These are phyloP conservation scores for Magnusiomyces ingens DNA, from an alignment of 1,139 yeast species.

Conservation along the genomic window DNA sequence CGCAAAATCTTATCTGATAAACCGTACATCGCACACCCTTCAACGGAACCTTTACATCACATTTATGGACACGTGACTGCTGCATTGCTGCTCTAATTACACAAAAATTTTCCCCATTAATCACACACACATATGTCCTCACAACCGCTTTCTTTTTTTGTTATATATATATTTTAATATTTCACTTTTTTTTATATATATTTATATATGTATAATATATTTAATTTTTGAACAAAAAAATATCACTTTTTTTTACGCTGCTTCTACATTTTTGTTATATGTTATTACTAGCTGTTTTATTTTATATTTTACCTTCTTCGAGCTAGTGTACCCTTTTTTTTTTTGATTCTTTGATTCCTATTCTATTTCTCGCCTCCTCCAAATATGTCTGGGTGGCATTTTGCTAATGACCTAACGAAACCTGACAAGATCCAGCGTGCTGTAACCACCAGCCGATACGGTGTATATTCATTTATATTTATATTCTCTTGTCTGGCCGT, in stretches of 20 bases:
- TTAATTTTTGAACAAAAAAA: neutral
- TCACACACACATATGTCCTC: no score
- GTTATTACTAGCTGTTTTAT: neutral
- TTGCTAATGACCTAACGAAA: slow-evolving; percentile 2
- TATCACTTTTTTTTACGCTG: neutral
- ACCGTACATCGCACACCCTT: no score
- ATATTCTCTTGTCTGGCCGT: slow-evolving; percentile 3
- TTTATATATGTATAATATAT: neutral
- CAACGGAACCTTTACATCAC: no score
- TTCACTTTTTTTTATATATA: neutral
- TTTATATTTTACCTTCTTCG: neutral
- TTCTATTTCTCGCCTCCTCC: neutral
- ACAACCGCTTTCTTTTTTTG: no score
- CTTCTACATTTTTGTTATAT: neutral
- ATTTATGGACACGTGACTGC: no score
- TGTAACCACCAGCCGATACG: slow-evolving; percentile 8
- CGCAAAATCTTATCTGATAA: no score
- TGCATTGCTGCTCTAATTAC: no score
- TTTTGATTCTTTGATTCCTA: neutral
- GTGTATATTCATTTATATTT: slow-evolving; percentile 5
- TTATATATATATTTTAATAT: neutral
- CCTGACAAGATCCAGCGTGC: slow-evolving; percentile 11
- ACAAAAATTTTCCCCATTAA: no score
- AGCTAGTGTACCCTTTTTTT: neutral
- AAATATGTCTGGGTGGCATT: slow-evolving; percentile 7